Conservation (phyloP, 2,329 filamentous ascomycete genomes). For the Diaporthe sp. region DNA sequence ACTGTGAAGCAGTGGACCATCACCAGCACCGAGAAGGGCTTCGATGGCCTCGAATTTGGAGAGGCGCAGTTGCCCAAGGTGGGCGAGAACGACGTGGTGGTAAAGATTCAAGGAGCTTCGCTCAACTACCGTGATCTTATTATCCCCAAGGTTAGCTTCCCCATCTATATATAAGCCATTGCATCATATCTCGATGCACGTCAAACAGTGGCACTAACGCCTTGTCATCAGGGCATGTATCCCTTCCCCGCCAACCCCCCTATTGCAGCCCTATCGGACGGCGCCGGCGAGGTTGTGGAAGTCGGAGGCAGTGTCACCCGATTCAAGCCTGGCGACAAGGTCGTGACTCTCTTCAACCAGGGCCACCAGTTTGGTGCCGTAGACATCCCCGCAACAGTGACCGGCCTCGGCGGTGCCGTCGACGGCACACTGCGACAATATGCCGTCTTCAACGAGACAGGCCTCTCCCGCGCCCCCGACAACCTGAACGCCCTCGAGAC, state of each 20-base stretch:
- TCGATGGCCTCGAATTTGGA: slow-evolving; percentile 70
- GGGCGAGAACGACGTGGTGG: slow-evolving; percentile 79
- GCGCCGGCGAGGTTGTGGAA: slow-evolving; percentile 65
- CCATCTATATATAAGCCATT: background rate
- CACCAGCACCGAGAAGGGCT: slow-evolving; percentile 62
- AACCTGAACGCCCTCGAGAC: slow-evolving; percentile 67
- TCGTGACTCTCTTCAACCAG: slow-evolving; percentile 73
- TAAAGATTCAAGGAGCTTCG: slow-evolving; percentile 70
- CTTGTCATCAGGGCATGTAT: slow-evolving; percentile 55
- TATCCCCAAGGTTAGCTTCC: slow-evolving; percentile 54
- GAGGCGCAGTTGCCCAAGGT: slow-evolving; percentile 69
- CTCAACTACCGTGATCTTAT: slow-evolving; percentile 69
- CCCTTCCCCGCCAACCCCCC: slow-evolving; percentile 56
- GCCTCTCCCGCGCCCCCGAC: slow-evolving; percentile 73
- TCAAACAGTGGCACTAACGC: slow-evolving; percentile 21
- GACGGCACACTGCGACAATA: slow-evolving; percentile 78
- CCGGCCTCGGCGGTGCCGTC: slow-evolving; percentile 75
- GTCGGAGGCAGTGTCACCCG: slow-evolving; percentile 62
- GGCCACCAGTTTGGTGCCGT: slow-evolving; percentile 61
- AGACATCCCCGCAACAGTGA: slow-evolving; percentile 50
- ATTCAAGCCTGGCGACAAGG: slow-evolving; percentile 65
- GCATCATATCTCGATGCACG: background rate
- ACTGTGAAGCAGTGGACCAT: slow-evolving; percentile 71
- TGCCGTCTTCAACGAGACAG: slow-evolving; percentile 75
- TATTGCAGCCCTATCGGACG: slow-evolving; percentile 65